Conservation (phyloP, 352 stramenopile species). For the Pythium apleroticum region DNA sequence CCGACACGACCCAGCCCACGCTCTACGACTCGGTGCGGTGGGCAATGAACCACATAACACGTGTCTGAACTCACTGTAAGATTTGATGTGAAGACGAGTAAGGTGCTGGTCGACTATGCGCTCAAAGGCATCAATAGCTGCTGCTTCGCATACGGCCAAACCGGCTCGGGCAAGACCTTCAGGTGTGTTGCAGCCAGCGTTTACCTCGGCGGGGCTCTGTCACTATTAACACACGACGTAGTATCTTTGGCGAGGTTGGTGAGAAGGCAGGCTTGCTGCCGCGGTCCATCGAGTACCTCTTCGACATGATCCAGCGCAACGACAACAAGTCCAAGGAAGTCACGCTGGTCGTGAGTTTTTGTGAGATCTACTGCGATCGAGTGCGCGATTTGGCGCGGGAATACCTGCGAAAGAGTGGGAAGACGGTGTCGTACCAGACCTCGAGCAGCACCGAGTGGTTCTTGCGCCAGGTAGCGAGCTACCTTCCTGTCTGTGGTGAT, state of each 20-base stretch:
- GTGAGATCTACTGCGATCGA: slow-evolving; percentile 94
- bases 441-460: slow-evolving; percentile 85
- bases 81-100: slow-evolving; percentile 58
- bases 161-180: slow-evolving; percentile 83
- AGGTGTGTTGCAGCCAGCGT: slow-evolving; percentile 40
- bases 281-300: slow-evolving; percentile 89
- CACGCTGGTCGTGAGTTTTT: slow-evolving; percentile 87
- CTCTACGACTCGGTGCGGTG: slow-evolving; percentile 64
- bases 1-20: slow-evolving; percentile 67
- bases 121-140: slow-evolving; percentile 93
- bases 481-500: neutral
- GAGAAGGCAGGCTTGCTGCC: slow-evolving; percentile 88
- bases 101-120: slow-evolving; percentile 87
- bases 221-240: neutral
- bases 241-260: slow-evolving; percentile 88
- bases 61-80: neutral
- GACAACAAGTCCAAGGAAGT: slow-evolving; percentile 72
- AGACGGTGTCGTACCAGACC: slow-evolving; percentile 70
- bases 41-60: neutral
- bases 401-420: slow-evolving; percentile 76
- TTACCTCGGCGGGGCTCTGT: neutral
- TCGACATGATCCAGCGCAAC: slow-evolving; percentile 74
- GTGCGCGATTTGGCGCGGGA: slow-evolving; percentile 90
- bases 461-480: slow-evolving; percentile 53
- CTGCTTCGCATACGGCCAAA: slow-evolving; percentile 93